Percentiles rank a stretch among this genome's conserved stretches.
Conservation (phyloP, 2,329 filamentous ascomycete species). For the Annulohypoxylon truncatum region DNA sequence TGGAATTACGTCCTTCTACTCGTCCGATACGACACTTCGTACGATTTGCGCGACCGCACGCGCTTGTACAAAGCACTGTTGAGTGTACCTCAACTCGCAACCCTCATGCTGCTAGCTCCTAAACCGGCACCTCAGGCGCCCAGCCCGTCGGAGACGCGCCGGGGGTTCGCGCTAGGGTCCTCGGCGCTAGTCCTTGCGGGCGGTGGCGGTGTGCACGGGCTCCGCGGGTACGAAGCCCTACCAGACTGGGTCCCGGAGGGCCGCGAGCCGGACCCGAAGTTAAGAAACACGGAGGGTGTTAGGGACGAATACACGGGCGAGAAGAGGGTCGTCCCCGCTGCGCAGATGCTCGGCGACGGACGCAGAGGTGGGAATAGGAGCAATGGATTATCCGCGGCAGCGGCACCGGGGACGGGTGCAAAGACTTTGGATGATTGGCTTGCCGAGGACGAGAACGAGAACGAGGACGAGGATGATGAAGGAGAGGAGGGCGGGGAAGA, state of each 20-base stretch:
- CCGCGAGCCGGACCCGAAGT: constrained; percentile 78
- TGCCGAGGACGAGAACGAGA: constrained; percentile 74
- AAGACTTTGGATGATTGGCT: constrained; percentile 96
- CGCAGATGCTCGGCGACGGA: constrained; percentile 70
- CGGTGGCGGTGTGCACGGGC: constrained; percentile 76
- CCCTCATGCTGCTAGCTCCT: constrained; percentile 88
- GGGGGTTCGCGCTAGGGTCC: constrained; percentile 82
- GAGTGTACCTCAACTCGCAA: constrained; percentile 85
- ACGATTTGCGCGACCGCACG: constrained; percentile 91
- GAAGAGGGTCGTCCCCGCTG: constrained; percentile 65
- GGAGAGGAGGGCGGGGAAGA: constrained; percentile 63
- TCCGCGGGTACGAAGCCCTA: constrained; percentile 81
- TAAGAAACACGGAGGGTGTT: constrained; percentile 62
- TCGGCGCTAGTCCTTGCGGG: constrained; percentile 86
- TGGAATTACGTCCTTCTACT: constrained; percentile 89
- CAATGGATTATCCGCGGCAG: constrained; percentile 61
- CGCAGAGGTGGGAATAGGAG: constrained; percentile 53
- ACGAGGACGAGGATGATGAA: constrained; percentile 65
- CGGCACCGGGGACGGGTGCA: constrained; percentile 61
- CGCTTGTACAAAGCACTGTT: constrained; percentile 89
- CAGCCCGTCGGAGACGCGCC: constrained; percentile 86
- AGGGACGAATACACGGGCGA: constrained; percentile 55
- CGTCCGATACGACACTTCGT: constrained; percentile 92
- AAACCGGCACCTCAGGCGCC: constrained; percentile 94
- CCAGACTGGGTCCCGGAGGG: constrained; percentile 88